Conservation (phyloP, 805 yeast genomes). For the Yamadazyma tumulicola region DNA sequence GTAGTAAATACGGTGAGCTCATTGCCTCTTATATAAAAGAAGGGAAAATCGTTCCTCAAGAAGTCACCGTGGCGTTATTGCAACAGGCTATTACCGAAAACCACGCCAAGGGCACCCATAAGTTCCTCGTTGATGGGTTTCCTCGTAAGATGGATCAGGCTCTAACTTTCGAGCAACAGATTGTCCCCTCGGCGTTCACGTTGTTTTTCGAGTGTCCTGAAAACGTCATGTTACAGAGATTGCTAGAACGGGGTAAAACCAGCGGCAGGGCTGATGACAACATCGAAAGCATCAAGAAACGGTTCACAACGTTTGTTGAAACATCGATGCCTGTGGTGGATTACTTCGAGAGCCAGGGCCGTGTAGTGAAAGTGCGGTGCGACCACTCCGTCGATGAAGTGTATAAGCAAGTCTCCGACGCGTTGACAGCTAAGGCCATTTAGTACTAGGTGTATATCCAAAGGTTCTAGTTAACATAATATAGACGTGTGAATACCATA, state of each 20-base stretch:
- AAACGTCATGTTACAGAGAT: slow-evolving; percentile 75
- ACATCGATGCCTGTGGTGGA: slow-evolving; percentile 94
- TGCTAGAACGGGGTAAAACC: slow-evolving; percentile 88
- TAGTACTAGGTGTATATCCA: too few species aligned
- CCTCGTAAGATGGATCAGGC: slow-evolving; percentile 99
- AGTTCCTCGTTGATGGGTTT: slow-evolving; percentile 90
- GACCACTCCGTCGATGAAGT: slow-evolving; percentile 79
- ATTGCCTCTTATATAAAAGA: slow-evolving; percentile 81
- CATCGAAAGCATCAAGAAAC: slow-evolving; percentile 81
- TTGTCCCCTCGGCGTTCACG: slow-evolving; percentile 67
- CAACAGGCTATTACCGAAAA: slow-evolving; percentile 70
- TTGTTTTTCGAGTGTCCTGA: slow-evolving; percentile 82
- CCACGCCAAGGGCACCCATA: slow-evolving; percentile 45
- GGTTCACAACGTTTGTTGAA: slow-evolving; percentile 81
- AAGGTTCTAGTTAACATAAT: too few species aligned
- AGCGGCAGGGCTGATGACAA: slow-evolving; percentile 94
- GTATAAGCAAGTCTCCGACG: slow-evolving; percentile 61
- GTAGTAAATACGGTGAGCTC: slow-evolving; percentile 79
- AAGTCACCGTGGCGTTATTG: slow-evolving; percentile 79
- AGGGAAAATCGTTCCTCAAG: slow-evolving; percentile 92
- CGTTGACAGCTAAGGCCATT: slow-evolving; percentile 46
- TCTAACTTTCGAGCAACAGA: slow-evolving; percentile 75
- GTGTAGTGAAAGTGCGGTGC: slow-evolving; percentile 77
- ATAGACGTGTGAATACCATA: too few species aligned
- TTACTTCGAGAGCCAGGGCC: slow-evolving; percentile 65